Percentiles rank a stretch among this genome's conserved stretches.
Evolutionary conservation across 2,329 filamentous ascomycete genomes (phyloP).

Genomic region (Cytospora leucostoma): DNA sequence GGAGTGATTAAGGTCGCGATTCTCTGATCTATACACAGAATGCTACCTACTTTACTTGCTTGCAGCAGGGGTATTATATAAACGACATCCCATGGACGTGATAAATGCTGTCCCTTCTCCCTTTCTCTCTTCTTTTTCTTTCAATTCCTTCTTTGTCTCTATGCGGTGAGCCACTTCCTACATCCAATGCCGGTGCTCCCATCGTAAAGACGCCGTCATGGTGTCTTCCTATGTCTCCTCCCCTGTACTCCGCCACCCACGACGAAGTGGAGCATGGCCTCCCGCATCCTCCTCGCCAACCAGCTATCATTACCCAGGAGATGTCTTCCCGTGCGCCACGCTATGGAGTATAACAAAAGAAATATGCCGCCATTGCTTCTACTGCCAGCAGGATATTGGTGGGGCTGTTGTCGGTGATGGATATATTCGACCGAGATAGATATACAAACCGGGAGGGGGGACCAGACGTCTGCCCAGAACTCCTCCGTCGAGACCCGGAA

Average conservation of each 20-base stretch:
- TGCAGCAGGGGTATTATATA: slow-evolving; percentile 23
- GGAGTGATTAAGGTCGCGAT: background rate
- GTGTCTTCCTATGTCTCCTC: background rate
- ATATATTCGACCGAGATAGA: slow-evolving; percentile 7
- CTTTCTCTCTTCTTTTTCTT: background rate
- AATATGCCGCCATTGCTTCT: slow-evolving; percentile 14
- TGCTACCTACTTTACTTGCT: slow-evolving; percentile 13
- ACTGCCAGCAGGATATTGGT: slow-evolving; percentile 12
- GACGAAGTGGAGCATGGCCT: slow-evolving; percentile 1
- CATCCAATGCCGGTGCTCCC: background rate
- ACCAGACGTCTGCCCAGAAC: background rate
- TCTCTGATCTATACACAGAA: slow-evolving; percentile 12
- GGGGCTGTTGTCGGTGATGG: slow-evolving; percentile 7
- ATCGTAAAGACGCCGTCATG: background rate
- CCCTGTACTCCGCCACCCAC: background rate
- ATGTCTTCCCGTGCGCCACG: slow-evolving; percentile 20
- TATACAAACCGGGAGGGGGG: slow-evolving; percentile 10
- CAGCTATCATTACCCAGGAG: slow-evolving; percentile 23
- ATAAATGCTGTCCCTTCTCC: slow-evolving; percentile 5
- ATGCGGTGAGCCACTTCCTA: background rate
- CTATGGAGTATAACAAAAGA: slow-evolving; percentile 28
- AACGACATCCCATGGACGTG: background rate
- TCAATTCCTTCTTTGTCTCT: background rate
- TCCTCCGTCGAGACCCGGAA: background rate
- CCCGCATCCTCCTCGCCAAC: slow-evolving; percentile 11